Conservation (phyloP, 140 eudicot genomes). For the Stevia rebaudiana region DNA sequence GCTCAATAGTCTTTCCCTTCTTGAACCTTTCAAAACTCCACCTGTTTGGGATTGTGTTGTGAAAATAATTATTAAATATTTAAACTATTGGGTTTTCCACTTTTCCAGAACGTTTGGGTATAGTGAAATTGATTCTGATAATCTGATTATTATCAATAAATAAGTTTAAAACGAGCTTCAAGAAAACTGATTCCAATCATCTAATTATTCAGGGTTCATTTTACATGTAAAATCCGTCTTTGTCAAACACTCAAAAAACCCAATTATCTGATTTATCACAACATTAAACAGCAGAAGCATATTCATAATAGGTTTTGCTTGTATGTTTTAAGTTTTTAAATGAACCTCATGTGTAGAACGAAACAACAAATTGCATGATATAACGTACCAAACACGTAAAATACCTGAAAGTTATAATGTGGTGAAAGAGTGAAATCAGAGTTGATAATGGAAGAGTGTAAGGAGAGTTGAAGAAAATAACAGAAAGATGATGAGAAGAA, state of each 20-base stretch:
- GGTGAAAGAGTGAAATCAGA: not conserved
- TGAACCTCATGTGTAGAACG: not conserved
- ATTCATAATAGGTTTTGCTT: not conserved
- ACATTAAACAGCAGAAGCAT: not conserved
- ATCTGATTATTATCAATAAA: not conserved
- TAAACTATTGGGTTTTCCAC: not conserved
- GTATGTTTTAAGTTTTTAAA: not conserved
- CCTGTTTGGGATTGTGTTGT: constrained; percentile 35
- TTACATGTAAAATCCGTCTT: not conserved
- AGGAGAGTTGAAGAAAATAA: not conserved
- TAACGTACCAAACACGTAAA: not conserved
- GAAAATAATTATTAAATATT: not conserved
- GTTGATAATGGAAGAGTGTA: not conserved
- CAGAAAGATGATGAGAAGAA: not conserved
- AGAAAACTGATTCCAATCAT: not conserved
- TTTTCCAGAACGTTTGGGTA: not conserved
- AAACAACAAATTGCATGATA: not conserved
- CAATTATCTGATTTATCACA: constrained; percentile 1
- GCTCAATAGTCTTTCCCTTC: constrained; percentile 89
- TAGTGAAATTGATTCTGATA: not conserved
- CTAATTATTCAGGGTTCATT: not conserved
- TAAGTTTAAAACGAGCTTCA: not conserved
- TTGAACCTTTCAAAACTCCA: constrained; percentile 94
- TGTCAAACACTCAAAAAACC: not conserved
- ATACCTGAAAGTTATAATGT: too few relatives aligned